Base-by-base conservation (phyloP, 1,284 basidiomycete species). In the Cryptococcus hybrid region DNA sequence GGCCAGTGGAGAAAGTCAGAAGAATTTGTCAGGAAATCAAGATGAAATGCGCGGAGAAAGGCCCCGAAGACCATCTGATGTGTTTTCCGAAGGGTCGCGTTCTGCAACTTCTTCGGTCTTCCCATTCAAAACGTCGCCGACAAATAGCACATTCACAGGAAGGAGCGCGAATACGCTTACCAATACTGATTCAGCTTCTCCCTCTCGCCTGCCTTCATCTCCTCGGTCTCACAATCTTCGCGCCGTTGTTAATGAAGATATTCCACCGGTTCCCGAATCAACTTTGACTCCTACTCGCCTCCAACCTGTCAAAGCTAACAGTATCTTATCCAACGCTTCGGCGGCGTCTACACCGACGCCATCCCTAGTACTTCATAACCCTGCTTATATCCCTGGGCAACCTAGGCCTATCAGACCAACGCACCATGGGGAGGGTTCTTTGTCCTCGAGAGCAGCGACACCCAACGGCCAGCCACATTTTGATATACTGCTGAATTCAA, bases 351-450 rank as follows among this genome's bases (percentile, higher is more conserved):
- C 59, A 5, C 58, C 64, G 5, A 37, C 53, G 9, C 35, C 48
- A 2, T 51, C 61, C 2, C 59, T 60, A 30, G 51, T 55, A 4
- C 56, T 62, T 1, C 54, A 65, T 4, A 46, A 59, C 8, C 62
- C 69, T 3, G 60, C 57, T 1, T 76, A 76, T 52, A 63, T 73
- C 2, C 74, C 74, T 4, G 74, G 74, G 44, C 73, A 75, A 49
- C 72, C 70, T 3, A 62, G 74, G 18, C 74, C 74, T 1, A 64
- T 76, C 24, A 62, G 74, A 30, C 58, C 62, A 7, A 54, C 53
- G 5, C 67, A 69, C 51, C 58, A 61, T 9, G 69, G 69, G 0
- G 63, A 68, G 37, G 64, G 59, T 5, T 70, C 68, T 4, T 55
- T 30, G 2, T 69, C 66, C 9, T 68, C 66, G 1, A 57, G 64